Conservation (phyloP, 2,329 filamentous ascomycete species). For the Cladosporium sp. region DNA sequence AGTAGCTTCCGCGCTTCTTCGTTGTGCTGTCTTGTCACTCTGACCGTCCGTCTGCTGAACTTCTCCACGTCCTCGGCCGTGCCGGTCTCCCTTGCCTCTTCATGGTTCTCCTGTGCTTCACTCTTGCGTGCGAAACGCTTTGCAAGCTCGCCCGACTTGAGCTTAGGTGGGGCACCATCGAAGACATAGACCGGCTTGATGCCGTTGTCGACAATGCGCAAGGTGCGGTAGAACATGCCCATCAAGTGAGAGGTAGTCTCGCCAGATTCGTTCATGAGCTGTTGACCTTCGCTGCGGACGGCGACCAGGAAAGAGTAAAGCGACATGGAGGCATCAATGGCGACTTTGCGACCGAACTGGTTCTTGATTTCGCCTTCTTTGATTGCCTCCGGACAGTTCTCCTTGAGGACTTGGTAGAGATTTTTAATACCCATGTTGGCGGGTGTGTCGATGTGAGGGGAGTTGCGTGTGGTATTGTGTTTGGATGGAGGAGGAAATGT, state of each 20-base stretch:
- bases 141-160: slow-evolving; percentile 95
- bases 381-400: slow-evolving; percentile 86
- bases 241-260: slow-evolving; percentile 98
- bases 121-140: slow-evolving; percentile 95
- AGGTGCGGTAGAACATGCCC: slow-evolving; percentile 98
- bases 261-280: slow-evolving; percentile 90
- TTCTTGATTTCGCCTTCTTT: slow-evolving; percentile 98
- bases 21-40: slow-evolving; percentile 96
- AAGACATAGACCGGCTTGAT: slow-evolving; percentile 99
- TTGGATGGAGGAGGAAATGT: background rate
- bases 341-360: slow-evolving; percentile 94
- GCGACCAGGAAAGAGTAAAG: slow-evolving; percentile 99
- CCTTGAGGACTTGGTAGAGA: slow-evolving; percentile 51
- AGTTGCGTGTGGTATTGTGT: slow-evolving; percentile 17
- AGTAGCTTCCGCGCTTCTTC: slow-evolving; percentile 87
- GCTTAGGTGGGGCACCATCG: slow-evolving; percentile 91
- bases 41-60: slow-evolving; percentile 88
- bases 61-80: slow-evolving; percentile 98
- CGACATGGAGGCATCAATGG: slow-evolving; percentile 72
- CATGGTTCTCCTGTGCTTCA: slow-evolving; percentile 83
- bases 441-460: slow-evolving; percentile 19
- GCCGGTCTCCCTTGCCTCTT: slow-evolving; percentile 95
- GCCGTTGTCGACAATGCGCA: slow-evolving; percentile 97
- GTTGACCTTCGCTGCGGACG: slow-evolving; percentile 92
- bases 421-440: slow-evolving; percentile 42